Percentiles rank a stretch among this genome's conserved stretches.
These are phyloP conservation scores for Warburgia ugandensis DNA, from an alignment of 164 flowering plant genomes.

Conservation along the genomic window DNA sequence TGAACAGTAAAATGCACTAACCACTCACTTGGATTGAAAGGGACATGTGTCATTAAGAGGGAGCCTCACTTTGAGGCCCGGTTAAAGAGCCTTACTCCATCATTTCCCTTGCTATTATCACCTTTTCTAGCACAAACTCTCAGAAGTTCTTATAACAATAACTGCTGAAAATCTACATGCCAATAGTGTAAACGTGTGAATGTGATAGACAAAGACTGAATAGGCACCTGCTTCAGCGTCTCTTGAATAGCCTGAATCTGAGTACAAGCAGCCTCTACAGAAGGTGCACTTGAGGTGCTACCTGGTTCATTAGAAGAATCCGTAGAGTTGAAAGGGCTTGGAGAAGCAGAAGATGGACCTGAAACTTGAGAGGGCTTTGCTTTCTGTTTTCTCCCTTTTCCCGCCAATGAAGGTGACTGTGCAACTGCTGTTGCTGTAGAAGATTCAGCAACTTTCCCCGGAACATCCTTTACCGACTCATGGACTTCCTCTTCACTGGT, in stretches of 20 bases:
- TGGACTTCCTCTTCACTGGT: conserved; percentile 34
- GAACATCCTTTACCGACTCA: conserved; percentile 33
- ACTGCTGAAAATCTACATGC: no score
- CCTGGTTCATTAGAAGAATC: conserved; percentile 52
- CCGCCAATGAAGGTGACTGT: conserved; percentile 26
- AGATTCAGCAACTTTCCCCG: conserved; percentile 34
- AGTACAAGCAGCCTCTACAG: conserved; percentile 34
- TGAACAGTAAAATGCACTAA: no score
- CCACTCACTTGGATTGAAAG: no score
- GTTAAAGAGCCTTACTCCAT: no score
- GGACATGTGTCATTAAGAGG: no score
- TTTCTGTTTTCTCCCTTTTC: conserved; percentile 60
- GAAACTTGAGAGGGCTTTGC: conserved; percentile 46
- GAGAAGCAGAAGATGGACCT: conserved; percentile 35
- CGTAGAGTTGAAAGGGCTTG: conserved; percentile 39
- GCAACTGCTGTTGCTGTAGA: conserved; percentile 17
- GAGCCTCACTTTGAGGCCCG: no score
- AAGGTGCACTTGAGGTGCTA: conserved; percentile 27
- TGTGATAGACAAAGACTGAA: no score
- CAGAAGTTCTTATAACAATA: no score
- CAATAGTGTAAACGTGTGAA: no score
- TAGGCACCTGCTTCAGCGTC: conserved; percentile 60
- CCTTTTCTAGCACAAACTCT: no score
- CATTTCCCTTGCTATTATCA: no score
- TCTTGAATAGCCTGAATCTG: conserved; percentile 33